Base-by-base conservation (phyloP, 2,329 filamentous ascomycete species). In the Daldinia eschscholtzii region DNA sequence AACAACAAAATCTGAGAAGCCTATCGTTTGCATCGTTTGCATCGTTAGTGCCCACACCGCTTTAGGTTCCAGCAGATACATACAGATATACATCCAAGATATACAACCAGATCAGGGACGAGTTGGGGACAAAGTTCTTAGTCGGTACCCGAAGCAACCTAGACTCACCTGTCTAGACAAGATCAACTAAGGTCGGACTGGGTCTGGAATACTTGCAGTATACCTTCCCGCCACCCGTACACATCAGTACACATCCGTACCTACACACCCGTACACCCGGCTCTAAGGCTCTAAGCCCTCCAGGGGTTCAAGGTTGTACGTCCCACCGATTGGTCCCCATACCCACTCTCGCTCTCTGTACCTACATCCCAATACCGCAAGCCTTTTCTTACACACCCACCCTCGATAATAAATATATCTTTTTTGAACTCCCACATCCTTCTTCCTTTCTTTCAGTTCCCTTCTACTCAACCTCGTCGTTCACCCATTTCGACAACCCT, bases 291-390 rank as follows among this genome's bases (percentile, higher is more conserved):
- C 35, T 13, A 39, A 39, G 35, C 35, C 35, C 13, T 28, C 56
- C 48, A 59, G 64, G 50, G 52, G 39, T 56, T 18, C 58, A 61
- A 60, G 56, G 60, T 41, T 30, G 46, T 57, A 57, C 44, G 58
- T 72, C 70, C 70, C 70, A 72, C 68, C 70, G 56, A 59, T 67
- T 72, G 62, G 50, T 26, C 65, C 62, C 70, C 70, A 69, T 67
- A 67, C 57, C 68, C 66, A 55, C 52, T 52, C 10, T 55, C 57
- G 65, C 66, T 37, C 52, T 52, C 10, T 55, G 26, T 52, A 55
- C 46, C 52, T 57, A 39, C 56, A 55, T 59, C 52, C 35, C 35
- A 61, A 64, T 63, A 42, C 55, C 46, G 50, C 61, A 60, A 9
- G 33, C 55, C 58, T 65, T 57, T 57, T 23, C 23, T 41, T 18